A percentile compares a stretch with the other conserved stretches of the same genome.
These are phyloP conservation scores for Cryptococcus sp. DNA, from an alignment of 1,284 basidiomycete genomes.

Conservation along the genomic window DNA sequence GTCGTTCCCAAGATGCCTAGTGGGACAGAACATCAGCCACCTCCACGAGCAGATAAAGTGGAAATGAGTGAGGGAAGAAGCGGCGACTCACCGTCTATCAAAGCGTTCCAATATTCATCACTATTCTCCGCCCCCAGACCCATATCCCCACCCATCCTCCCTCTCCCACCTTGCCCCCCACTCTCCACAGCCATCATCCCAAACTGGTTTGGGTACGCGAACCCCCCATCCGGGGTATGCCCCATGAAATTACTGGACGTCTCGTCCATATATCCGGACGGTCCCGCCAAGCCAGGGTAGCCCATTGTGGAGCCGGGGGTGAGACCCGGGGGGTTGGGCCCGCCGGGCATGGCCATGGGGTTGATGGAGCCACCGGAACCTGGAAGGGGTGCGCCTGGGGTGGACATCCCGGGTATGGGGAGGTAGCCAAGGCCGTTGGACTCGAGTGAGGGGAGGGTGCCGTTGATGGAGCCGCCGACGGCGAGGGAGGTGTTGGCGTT, in stretches of 20 bases:
- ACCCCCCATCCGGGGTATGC: constrained; percentile 8
- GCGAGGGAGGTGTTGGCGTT: constrained; percentile 42
- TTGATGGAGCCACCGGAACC: background rate
- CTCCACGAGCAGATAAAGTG: background rate
- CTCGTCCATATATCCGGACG: constrained; percentile 4
- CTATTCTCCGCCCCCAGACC: constrained; percentile 29
- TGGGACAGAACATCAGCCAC: background rate
- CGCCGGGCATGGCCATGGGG: constrained; percentile 7
- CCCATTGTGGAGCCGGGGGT: constrained; percentile 10
- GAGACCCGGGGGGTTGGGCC: background rate
- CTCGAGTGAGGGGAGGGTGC: constrained; percentile 15
- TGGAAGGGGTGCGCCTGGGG: background rate
- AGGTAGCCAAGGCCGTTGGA: constrained; percentile 11
- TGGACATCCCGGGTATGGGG: constrained; percentile 12
- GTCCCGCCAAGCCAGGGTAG: background rate
- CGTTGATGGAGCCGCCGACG: constrained; percentile 35
- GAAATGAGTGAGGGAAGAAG: background rate
- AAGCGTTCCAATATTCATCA: constrained; percentile 50
- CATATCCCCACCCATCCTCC: constrained; percentile 1
- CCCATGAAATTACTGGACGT: constrained; percentile 4
- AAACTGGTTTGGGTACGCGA: constrained; percentile 14
- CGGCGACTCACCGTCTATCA: constrained; percentile 47
- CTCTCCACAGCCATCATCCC: constrained; percentile 13
- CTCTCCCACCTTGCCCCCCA: constrained; percentile 3
- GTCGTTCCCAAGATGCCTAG: constrained; percentile 6